Percentiles rank a stretch among this genome's conserved stretches.
These are phyloP conservation scores for Cylindrodendrum hubeiense DNA, from an alignment of 2,329 filamentous ascomycete genomes.

Conservation along the genomic window DNA sequence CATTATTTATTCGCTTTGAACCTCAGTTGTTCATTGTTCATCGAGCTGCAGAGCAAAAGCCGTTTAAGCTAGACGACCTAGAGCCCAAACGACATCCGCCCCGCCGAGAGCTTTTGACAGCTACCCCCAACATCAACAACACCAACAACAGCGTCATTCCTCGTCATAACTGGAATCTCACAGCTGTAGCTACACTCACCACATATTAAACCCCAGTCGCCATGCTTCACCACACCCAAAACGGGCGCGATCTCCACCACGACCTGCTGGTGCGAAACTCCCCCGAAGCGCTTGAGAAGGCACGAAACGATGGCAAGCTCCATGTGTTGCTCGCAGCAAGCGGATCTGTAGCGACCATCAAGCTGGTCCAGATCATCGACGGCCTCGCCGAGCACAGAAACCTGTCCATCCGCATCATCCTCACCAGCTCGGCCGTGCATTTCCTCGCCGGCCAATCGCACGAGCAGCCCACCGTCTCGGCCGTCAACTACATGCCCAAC, in stretches of 20 bases:
- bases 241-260: slow-evolving; percentile 41
- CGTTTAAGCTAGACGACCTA: background rate
- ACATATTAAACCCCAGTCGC: background rate
- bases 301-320: slow-evolving; percentile 53
- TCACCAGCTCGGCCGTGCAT: slow-evolving; percentile 78
- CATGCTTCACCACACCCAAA: slow-evolving; percentile 40
- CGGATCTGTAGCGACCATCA: slow-evolving; percentile 86
- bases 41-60: background rate
- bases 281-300: slow-evolving; percentile 48
- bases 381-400: slow-evolving; percentile 64
- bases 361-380: slow-evolving; percentile 75
- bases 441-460: slow-evolving; percentile 82
- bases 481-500: slow-evolving; percentile 71
- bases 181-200: background rate
- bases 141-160: background rate
- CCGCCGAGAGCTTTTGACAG: background rate
- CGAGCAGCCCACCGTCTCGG: slow-evolving; percentile 79
- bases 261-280: slow-evolving; percentile 40
- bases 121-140: background rate
- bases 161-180: background rate
- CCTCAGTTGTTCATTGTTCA: background rate
- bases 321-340: slow-evolving; percentile 58
- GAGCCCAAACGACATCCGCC: background rate
- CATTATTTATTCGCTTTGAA: background rate
- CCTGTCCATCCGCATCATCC: slow-evolving; percentile 86